phyloP scores from a whole-genome alignment of 352 stramenopile species.

The Pythium brachiatum region DNA sequence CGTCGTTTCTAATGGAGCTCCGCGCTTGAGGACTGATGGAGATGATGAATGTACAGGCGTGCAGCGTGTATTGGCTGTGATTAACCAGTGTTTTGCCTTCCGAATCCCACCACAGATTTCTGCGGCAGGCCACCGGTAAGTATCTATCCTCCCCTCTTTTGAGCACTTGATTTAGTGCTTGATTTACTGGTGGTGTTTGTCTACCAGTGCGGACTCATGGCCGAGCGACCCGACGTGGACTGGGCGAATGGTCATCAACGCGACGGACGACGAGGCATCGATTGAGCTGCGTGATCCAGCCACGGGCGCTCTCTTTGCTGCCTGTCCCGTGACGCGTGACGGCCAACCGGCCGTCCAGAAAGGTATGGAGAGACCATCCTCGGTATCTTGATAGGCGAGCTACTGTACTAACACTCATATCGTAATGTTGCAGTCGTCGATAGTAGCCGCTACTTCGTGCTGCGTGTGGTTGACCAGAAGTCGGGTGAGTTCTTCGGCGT shows the following conservation, averaged over 20 bases:
- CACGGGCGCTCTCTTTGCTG: conserved; percentile 54
- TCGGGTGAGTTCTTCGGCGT: conserved; percentile 35
- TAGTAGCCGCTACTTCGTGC: conserved; percentile 93
- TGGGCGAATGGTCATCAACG: conserved; percentile 57
- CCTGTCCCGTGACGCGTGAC: conserved; percentile 57
- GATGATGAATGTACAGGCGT: conserved; percentile 30
- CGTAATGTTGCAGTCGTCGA: conserved; percentile 62
- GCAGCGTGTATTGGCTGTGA: conserved; percentile 54
- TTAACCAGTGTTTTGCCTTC: conserved; percentile 74
- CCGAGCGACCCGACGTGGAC: conserved; percentile 59
- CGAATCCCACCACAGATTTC: conserved; percentile 65
- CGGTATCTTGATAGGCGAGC: neutral
- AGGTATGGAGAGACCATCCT: conserved; percentile 26
- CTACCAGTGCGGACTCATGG: conserved; percentile 60
- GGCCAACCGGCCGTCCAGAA: conserved; percentile 62
- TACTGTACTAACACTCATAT: conserved; percentile 1
- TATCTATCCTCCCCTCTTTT: no score
- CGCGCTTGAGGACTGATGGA: neutral
- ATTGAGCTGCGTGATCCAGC: conserved; percentile 65
- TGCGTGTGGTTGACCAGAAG: conserved; percentile 87
- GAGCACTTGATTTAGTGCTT: no score
- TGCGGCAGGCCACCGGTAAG: conserved; percentile 50
- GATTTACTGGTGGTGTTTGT: no score
- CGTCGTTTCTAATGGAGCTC: neutral
- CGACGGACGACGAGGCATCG: conserved; percentile 49